Base-by-base conservation (phyloP, 495 filamentous ascomycete species). In the Neurospora sp. region DNA sequence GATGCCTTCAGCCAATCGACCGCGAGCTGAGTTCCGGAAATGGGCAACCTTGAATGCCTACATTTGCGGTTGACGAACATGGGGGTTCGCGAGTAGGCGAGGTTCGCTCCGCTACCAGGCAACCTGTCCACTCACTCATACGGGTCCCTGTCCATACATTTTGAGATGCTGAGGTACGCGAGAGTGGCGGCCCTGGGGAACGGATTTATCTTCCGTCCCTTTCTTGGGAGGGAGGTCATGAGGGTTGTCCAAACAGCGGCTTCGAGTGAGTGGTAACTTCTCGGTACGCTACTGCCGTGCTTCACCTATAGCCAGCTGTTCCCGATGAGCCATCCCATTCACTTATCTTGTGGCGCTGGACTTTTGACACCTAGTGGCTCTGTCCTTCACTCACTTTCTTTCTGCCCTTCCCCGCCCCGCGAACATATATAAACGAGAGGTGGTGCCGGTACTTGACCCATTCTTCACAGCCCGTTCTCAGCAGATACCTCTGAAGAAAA, bases 1-100 rank as follows among this genome's bases (percentile, higher is more conserved):
- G 40, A 42, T 22, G 31, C 6, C 38, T 20, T 31, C 39, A 22
- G n/a, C 74, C 74, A 75, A 75, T 75, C 61, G 71, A 39, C 20
- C 44, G 8, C n/a, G 42, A 37, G 14, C 31, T 44, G 40, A 65
- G 45, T 20, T 74, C 68, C 37, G 35, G 39, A 69, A 45, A 27
- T 41, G 44, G 44, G 69, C 39, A 71, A 45, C 69, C 39, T 31
- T 59, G 69, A 71, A 59, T 31, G 39, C 69, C 16, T 45, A 71
- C 39, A 71, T n/a, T 27, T 45, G 22, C 31, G 31, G 31, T 71
- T 35, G 69, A 40, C 69, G 40, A 41, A 20, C 22, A 47, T 10
- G 35, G 39, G 39, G 20, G 16, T 35, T 31, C 20, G 35, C 9
- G 69, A 53, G 39, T n/a, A 61, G 39, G 39, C 27, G 22, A 71